phyloP scores from a whole-genome alignment of 208 protist species.

The Leptomonas pyrrhocoris region DNA sequence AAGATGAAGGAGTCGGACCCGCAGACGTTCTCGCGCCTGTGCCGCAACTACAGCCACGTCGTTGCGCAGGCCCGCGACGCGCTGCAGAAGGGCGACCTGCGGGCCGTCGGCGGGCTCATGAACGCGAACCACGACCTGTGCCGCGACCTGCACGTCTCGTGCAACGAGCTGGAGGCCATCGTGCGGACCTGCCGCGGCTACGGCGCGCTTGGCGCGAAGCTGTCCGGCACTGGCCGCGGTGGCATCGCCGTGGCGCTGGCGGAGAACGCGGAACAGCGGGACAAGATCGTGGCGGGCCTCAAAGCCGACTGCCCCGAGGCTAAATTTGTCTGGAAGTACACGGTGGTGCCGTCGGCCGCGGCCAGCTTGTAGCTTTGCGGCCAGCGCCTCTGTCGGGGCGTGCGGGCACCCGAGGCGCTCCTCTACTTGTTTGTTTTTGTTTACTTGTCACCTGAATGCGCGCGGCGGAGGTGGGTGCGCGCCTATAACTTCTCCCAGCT shows the following conservation, averaged over 20 bases:
- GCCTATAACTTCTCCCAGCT: not conserved
- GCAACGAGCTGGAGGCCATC: conserved; percentile 72
- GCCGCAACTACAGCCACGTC: conserved; percentile 46
- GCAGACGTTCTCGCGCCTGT: conserved; percentile 45
- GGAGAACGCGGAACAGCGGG: conserved; percentile 30
- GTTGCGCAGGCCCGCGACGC: conserved; percentile 46
- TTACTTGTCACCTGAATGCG: not conserved
- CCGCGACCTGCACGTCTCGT: conserved; percentile 65
- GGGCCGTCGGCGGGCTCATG: conserved; percentile 59
- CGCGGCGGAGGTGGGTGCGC: not conserved
- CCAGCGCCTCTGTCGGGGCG: no score
- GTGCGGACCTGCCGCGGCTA: conserved; percentile 40
- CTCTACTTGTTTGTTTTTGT: not conserved
- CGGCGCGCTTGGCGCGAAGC: conserved; percentile 78
- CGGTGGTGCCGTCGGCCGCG: conserved; percentile 31
- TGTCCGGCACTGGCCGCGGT: conserved; percentile 82
- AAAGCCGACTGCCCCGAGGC: conserved; percentile 45
- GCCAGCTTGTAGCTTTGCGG: conserved; percentile 8
- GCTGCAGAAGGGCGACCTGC: conserved; percentile 46
- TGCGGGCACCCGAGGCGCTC: not conserved
- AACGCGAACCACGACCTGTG: conserved; percentile 72
- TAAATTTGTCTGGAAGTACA: conserved; percentile 83
- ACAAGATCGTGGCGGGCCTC: conserved; percentile 48
- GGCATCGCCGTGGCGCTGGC: conserved; percentile 75
- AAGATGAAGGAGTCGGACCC: conserved; percentile 50